Percentiles rank a stretch among this genome's conserved stretches.
phyloP scores from a whole-genome alignment of 768 basidiomycete species.

The Cystobasidium onofrii region DNA sequence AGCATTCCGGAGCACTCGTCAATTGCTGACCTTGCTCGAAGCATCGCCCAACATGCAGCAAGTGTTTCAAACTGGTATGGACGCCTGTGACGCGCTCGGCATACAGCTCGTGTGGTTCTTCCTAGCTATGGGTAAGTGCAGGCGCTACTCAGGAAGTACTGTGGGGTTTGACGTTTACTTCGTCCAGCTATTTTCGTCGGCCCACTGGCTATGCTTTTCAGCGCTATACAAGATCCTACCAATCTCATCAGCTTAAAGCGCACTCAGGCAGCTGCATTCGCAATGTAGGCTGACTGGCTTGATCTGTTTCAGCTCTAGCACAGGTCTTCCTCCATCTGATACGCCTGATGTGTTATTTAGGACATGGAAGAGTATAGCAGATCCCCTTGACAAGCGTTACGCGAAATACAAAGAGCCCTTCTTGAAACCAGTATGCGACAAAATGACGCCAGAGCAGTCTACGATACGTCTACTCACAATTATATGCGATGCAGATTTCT shows the following conservation, averaged over 20 bases:
- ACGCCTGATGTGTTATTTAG: background rate
- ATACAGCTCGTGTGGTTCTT: background rate
- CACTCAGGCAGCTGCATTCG: background rate
- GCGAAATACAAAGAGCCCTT: slow-evolving; percentile 25
- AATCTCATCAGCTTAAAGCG: slow-evolving; percentile 23
- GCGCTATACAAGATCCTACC: slow-evolving; percentile 4
- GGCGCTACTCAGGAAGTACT: too few species aligned
- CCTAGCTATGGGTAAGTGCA: background rate
- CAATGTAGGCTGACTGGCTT: background rate
- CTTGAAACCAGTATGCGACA: background rate
- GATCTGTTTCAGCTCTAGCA: too few species aligned
- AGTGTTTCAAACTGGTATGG: background rate
- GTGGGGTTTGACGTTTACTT: background rate
- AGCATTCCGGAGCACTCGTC: too few species aligned
- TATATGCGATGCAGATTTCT: background rate
- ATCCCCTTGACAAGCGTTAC: slow-evolving; percentile 22
- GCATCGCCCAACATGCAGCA: background rate
- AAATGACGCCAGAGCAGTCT: background rate
- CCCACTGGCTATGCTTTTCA: background rate
- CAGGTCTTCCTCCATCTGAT: background rate
- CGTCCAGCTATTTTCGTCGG: background rate
- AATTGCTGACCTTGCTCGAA: background rate
- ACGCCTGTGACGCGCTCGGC: background rate
- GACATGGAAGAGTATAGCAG: slow-evolving; percentile 15
- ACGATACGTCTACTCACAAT: background rate